Evolutionary conservation across 331 rosid species (phyloP).

Genomic region (Dryas integrifolia): DNA sequence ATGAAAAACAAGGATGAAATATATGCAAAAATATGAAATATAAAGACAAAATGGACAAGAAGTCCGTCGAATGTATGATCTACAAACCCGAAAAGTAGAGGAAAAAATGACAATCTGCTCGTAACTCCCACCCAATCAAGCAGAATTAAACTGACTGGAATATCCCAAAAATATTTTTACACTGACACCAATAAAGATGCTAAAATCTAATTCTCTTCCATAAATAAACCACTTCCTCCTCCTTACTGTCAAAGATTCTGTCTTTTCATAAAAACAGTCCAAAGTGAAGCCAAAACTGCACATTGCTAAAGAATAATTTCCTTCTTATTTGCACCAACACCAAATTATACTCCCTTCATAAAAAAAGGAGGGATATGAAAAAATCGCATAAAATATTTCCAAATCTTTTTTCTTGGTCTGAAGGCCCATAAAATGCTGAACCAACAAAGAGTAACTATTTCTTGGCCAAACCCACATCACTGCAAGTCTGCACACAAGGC

Average conservation of each 20-base stretch:
- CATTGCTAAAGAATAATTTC: not conserved
- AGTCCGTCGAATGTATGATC: not conserved
- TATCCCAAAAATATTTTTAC: not conserved
- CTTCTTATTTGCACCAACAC: not conserved
- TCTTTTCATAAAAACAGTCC: not conserved
- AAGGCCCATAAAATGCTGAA: not conserved
- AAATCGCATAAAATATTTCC: not conserved
- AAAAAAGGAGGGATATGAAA: too few relatives aligned
- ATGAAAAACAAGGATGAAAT: not conserved
- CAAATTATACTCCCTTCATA: too few relatives aligned
- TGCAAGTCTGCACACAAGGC: not conserved
- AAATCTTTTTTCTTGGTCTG: not conserved
- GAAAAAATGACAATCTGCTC: not conserved
- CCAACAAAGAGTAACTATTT: not conserved
- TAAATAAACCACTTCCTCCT: not conserved
- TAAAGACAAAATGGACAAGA: not conserved
- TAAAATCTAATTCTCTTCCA: not conserved
- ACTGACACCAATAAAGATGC: not conserved
- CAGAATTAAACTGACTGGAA: not conserved
- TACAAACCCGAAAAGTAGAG: not conserved
- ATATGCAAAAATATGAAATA: not conserved
- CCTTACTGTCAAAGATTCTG: not conserved
- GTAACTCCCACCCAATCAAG: not conserved
- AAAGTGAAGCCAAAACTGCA: not conserved
- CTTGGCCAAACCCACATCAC: not conserved